phyloP scores from a whole-genome alignment of 495 filamentous ascomycete species.

The Talaromyces nanjingensis region DNA sequence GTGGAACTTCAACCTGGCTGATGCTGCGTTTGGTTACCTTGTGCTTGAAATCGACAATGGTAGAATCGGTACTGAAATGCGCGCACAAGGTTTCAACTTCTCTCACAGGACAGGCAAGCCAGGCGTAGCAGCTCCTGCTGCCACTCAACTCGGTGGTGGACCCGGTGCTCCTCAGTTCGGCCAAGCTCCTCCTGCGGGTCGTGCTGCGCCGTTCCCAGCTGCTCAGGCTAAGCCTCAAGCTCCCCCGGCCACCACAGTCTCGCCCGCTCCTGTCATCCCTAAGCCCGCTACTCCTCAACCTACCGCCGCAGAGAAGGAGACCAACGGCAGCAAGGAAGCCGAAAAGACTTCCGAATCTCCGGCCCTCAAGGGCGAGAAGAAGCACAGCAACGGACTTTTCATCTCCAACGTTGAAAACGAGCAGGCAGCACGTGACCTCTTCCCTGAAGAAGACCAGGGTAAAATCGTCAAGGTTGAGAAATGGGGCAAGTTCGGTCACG shows the following conservation, averaged over 20 bases:
- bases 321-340: slow-evolving; percentile 29
- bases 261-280: slow-evolving; percentile 40
- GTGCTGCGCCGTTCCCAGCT: slow-evolving; percentile 24
- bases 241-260: slow-evolving; percentile 29
- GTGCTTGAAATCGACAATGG: slow-evolving; percentile 91
- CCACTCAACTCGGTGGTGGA: slow-evolving; percentile 23
- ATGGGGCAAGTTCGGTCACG: slow-evolving; percentile 64
- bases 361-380: slow-evolving; percentile 37
- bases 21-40: slow-evolving; percentile 94
- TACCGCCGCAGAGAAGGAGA: slow-evolving; percentile 33
- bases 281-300: slow-evolving; percentile 53
- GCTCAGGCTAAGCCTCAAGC: slow-evolving; percentile 24
- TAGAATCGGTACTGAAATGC: slow-evolving; percentile 95
- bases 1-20: slow-evolving; percentile 99
- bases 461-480: slow-evolving; percentile 77
- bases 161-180: slow-evolving; percentile 41
- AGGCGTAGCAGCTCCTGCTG: slow-evolving; percentile 28
- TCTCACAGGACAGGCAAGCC: slow-evolving; percentile 67
- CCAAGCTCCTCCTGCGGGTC: slow-evolving; percentile 27
- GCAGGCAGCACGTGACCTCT: slow-evolving; percentile 69
- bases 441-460: slow-evolving; percentile 69
- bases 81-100: slow-evolving; percentile 98
- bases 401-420: slow-evolving; percentile 70
- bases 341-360: slow-evolving; percentile 35
- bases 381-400: slow-evolving; percentile 71